Conservation (phyloP, 169 alveolate genomes). For the Plasmodium chabaudi region DNA sequence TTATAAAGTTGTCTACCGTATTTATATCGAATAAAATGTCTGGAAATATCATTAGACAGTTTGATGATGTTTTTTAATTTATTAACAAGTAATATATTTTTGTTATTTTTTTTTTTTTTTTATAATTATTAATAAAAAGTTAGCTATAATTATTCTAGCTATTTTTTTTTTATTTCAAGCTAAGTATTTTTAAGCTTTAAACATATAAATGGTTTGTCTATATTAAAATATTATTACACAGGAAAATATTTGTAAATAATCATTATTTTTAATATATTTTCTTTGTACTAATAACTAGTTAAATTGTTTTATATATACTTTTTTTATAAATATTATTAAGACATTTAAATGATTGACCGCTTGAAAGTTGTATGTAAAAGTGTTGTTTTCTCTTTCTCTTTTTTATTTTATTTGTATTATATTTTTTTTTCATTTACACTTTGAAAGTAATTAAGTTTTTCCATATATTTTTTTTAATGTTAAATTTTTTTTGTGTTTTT, state of each 20-base stretch:
- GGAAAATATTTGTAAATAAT: neutral
- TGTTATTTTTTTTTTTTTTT: conserved; percentile 14
- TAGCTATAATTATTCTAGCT: conserved; percentile 10
- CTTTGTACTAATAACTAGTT: neutral
- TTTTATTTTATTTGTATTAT: neutral
- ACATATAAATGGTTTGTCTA: neutral
- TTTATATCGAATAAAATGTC: too few species aligned
- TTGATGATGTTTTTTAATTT: neutral
- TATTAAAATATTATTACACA: neutral
- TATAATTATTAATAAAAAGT: conserved; percentile 4
- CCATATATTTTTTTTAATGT: neutral
- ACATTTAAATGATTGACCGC: neutral
- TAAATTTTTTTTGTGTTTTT: neutral
- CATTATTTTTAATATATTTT: neutral
- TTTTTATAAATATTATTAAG: neutral
- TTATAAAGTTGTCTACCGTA: too few species aligned
- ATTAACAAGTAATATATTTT: neutral
- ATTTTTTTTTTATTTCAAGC: conserved; percentile 22
- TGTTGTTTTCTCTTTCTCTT: neutral
- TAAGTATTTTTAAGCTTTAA: neutral
- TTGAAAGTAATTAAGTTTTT: neutral
- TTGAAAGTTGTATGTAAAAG: neutral
- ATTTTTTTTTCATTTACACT: too few species aligned
- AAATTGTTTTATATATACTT: neutral
- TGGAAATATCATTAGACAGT: too few species aligned